Evolutionary conservation across 2,329 filamentous ascomycete species (phyloP).

Genomic region (Arthrocladium fulminans): DNA sequence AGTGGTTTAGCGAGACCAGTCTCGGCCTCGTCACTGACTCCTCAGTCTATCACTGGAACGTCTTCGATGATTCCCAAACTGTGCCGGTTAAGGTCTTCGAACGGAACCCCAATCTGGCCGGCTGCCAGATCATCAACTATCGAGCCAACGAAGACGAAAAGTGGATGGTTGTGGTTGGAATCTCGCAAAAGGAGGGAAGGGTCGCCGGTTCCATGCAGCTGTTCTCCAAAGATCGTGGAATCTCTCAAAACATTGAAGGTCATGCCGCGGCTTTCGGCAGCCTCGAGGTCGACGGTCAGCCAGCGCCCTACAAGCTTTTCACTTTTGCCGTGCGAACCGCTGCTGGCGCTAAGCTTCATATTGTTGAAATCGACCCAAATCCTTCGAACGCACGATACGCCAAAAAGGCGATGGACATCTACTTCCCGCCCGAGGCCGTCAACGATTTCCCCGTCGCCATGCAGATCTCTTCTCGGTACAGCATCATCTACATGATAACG

Average conservation of each 20-base stretch:
- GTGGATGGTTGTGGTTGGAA: slow-evolving; percentile 97
- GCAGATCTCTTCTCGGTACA: slow-evolving; percentile 94
- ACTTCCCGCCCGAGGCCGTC: slow-evolving; percentile 88
- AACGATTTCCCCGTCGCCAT: slow-evolving; percentile 98
- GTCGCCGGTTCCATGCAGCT: slow-evolving; percentile 96
- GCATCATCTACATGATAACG: slow-evolving; percentile 91
- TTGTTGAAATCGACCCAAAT: slow-evolving; percentile 93
- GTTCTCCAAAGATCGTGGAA: slow-evolving; percentile 89
- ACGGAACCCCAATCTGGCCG: slow-evolving; percentile 77
- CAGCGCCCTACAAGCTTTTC: slow-evolving; percentile 88
- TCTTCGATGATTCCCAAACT: slow-evolving; percentile 73
- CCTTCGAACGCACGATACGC: slow-evolving; percentile 79
- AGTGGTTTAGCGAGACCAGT: slow-evolving; percentile 88
- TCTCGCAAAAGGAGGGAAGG: slow-evolving; percentile 83
- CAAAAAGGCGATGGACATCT: slow-evolving; percentile 96
- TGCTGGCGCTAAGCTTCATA: slow-evolving; percentile 86
- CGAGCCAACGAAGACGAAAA: slow-evolving; percentile 90
- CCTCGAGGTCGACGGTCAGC: slow-evolving; percentile 76
- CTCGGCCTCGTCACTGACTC: slow-evolving; percentile 85
- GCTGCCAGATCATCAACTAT: slow-evolving; percentile 99
- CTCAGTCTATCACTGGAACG: slow-evolving; percentile 94
- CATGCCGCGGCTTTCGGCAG: slow-evolving; percentile 93
- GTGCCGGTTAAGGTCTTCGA: slow-evolving; percentile 87
- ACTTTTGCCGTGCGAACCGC: slow-evolving; percentile 89
- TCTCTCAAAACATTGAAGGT: slow-evolving; percentile 96